Base-by-base conservation (phyloP, 2,329 filamentous ascomycete genomes). In the Colletotrichum abscissum region DNA sequence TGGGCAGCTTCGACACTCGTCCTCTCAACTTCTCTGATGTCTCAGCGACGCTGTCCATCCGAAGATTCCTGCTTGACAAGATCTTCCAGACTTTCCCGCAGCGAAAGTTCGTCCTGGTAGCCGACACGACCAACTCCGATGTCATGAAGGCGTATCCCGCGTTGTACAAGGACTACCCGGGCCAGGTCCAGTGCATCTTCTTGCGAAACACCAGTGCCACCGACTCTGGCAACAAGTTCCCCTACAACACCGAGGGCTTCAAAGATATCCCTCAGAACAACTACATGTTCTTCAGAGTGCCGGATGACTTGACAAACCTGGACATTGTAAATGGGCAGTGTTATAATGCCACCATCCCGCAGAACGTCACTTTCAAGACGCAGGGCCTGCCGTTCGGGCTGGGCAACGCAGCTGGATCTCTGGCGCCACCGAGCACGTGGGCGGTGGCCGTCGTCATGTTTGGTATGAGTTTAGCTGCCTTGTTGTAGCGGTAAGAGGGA, bases 21-120 rank as follows among this genome's bases (percentile, higher is more conserved):
- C 93, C 94, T 0, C 88, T 95, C 24, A 95, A 95, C 85, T 95
- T 95, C 84, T 92, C 89, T n/a, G 92, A 95, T 75, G 86, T 93
- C 14, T 86, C 83, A n/a, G 93, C 92, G 4, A 95, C 93, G 0
- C 86, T 95, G 49, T 88, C 88, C 6, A 93, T 95, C 78, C 92
- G 94, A 60, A 89, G 89, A 70, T 93, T 86, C 81, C 86, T 95
- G 1, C 88, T 95, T 19, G 86, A 91, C 74, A 93, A 92, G 80
- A 85, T 95, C 75, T 94, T 95, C 80, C 86, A 91, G 80, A 95
- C 93, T 0, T 95, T 92, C 79, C 94, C 94, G 0, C 78, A 92
- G 76, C 89, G 94, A 56, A 93, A 93, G 76, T 95, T 95, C 78
- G 88, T 95, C 73, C 88, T 95, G 11, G 84, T 95, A 2, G 94